A percentile compares a stretch with the other conserved stretches of the same genome.
Evolutionary conservation across 768 basidiomycete species (phyloP).

Genomic region (Lentinus tigrinus): DNA sequence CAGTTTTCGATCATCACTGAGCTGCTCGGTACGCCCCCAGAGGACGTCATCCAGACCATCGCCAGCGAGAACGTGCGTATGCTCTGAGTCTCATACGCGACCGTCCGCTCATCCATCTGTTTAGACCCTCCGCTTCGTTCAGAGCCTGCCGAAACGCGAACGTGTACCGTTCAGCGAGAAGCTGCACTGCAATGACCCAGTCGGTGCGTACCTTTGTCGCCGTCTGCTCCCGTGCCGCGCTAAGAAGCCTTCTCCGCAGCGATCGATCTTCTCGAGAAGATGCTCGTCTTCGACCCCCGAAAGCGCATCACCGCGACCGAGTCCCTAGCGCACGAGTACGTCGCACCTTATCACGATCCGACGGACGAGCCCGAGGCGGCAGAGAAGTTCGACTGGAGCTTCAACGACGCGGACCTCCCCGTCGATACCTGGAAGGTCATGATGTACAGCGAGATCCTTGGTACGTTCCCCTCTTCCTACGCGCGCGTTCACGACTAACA

Average conservation of each 20-base stretch:
- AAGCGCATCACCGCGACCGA: constrained; percentile 94
- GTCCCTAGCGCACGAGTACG: constrained; percentile 90
- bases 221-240: neutral
- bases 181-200: constrained; percentile 81
- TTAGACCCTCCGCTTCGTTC: constrained; percentile 97
- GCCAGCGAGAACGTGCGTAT: constrained; percentile 89
- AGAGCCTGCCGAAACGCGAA: constrained; percentile 93
- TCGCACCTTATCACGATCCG: constrained; percentile 96
- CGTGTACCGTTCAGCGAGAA: constrained; percentile 95
- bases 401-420: constrained; percentile 98
- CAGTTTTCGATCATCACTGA: constrained; percentile 99
- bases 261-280: constrained; percentile 93
- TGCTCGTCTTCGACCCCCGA: constrained; percentile 98
- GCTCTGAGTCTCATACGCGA: too few relatives aligned
- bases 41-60: constrained; percentile 99
- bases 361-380: constrained; percentile 93
- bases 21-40: constrained; percentile 94
- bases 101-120: neutral
- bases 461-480: constrained; percentile 44
- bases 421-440: constrained; percentile 99
- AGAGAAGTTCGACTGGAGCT: constrained; percentile 98
- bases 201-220: constrained; percentile 52
- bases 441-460: constrained; percentile 99
- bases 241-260: constrained; percentile 43
- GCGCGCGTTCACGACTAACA: neutral